Conservation (phyloP, 1,284 basidiomycete species). For the Ganoderma lucidum region DNA sequence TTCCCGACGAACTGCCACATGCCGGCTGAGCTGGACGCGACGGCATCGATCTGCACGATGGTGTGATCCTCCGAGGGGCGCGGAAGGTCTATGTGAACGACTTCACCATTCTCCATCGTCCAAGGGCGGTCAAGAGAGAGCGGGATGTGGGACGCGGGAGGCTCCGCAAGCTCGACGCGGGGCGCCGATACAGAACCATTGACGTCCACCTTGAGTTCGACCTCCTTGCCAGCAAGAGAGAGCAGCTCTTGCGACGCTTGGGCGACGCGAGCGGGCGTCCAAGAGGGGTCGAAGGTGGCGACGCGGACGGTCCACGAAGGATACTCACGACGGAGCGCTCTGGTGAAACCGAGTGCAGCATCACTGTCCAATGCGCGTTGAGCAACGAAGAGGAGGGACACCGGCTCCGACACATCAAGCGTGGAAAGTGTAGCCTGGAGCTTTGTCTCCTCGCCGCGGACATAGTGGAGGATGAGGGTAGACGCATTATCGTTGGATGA, state of each 20-base stretch:
- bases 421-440: conserved; percentile 13
- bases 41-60: conserved; percentile 18
- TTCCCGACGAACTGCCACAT: conserved; percentile 11
- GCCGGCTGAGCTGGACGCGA: conserved; percentile 4
- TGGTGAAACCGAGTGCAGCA: conserved; percentile 19
- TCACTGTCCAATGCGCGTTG: conserved; percentile 13
- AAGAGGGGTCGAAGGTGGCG: conserved; percentile 16
- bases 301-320: conserved; percentile 22
- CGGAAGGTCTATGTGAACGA: conserved; percentile 9
- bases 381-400: conserved; percentile 18
- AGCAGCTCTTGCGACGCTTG: conserved; percentile 9
- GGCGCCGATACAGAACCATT: conserved; percentile 19
- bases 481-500: background rate
- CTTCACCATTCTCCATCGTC: conserved; percentile 11
- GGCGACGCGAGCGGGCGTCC: background rate
- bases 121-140: conserved; percentile 17
- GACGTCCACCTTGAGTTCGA: conserved; percentile 22
- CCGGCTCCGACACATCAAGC: conserved; percentile 7
- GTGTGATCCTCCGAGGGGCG: conserved; percentile 13
- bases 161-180: conserved; percentile 1
- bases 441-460: conserved; percentile 22
- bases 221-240: conserved; percentile 8
- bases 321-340: conserved; percentile 24
- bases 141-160: background rate
- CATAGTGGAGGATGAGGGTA: conserved; percentile 12